phyloP scores from a whole-genome alignment of 116 monocot species.

The Phalaenopsis hybrid region DNA sequence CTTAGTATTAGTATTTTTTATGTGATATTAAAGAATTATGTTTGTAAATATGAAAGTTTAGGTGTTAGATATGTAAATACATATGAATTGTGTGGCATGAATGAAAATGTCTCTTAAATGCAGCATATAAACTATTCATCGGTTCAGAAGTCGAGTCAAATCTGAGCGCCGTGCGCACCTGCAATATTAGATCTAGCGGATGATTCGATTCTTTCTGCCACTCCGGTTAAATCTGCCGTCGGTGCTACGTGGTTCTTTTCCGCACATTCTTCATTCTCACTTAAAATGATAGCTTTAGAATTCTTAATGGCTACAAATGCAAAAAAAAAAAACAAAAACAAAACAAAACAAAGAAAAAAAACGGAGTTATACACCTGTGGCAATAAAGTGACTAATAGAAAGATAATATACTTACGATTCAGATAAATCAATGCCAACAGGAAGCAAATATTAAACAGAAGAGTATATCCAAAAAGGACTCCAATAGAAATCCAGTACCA shows the following conservation, averaged over 20 bases:
- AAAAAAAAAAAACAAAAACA: not conserved
- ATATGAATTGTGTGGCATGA: too few species aligned
- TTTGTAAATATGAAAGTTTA: too few species aligned
- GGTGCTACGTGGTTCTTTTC: slow-evolving; percentile 15
- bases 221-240: slow-evolving; percentile 3
- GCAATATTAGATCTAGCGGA: not conserved
- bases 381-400: not conserved
- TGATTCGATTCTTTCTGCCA: not conserved
- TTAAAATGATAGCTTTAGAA: slow-evolving; percentile 25
- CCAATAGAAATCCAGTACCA: slow-evolving; percentile 84
- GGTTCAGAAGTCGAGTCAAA: not conserved
- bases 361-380: not conserved
- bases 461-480: slow-evolving; percentile 47
- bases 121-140: not conserved
- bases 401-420: slow-evolving; percentile 48
- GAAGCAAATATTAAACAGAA: slow-evolving; percentile 67
- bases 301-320: slow-evolving; percentile 31
- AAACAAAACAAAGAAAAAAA: not conserved
- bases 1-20: too few species aligned
- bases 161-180: slow-evolving; percentile 13
- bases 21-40: too few species aligned
- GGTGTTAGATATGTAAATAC: too few species aligned
- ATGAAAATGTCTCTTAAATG: not conserved
- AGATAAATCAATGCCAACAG: slow-evolving; percentile 58
- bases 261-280: slow-evolving; percentile 23